Percentiles rank a stretch among this genome's conserved stretches.
Evolutionary conservation across 371 early-diverging fungal species (phyloP).

Genomic region (Lichtheimia hyalospora): DNA sequence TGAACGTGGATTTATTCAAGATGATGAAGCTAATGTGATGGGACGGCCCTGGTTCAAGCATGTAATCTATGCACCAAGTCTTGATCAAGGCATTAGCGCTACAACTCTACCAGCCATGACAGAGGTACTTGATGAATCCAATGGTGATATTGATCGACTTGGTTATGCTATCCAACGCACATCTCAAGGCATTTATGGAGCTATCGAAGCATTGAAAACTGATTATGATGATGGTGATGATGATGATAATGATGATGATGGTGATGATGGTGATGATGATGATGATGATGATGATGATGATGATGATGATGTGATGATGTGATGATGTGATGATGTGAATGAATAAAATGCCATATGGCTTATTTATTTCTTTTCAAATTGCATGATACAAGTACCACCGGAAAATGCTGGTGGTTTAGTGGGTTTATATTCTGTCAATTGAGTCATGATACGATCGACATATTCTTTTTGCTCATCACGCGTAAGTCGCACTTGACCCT

Average conservation of each 20-base stretch:
- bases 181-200: slow-evolving; percentile 6
- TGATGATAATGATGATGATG: background rate
- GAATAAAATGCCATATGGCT: slow-evolving; percentile 96
- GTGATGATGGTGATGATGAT: background rate
- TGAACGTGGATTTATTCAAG: slow-evolving; percentile 51
- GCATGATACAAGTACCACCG: slow-evolving; percentile 35
- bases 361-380: slow-evolving; percentile 27
- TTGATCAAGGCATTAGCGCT: slow-evolving; percentile 51
- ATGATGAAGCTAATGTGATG: slow-evolving; percentile 50
- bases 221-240: slow-evolving; percentile 6
- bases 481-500: slow-evolving; percentile 34
- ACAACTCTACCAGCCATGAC: slow-evolving; percentile 54
- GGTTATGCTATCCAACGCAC: slow-evolving; percentile 29
- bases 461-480: slow-evolving; percentile 22
- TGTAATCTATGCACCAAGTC: slow-evolving; percentile 56
- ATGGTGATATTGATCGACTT: slow-evolving; percentile 18
- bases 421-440: slow-evolving; percentile 32
- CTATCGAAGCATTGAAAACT: slow-evolving; percentile 4
- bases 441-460: slow-evolving; percentile 13
- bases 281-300: too few relatives aligned
- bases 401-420: slow-evolving; percentile 27
- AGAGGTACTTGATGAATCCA: slow-evolving; percentile 39
- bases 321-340: slow-evolving; percentile 22
- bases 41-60: slow-evolving; percentile 68
- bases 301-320: background rate